A percentile compares a stretch with the other conserved stretches of the same genome.
Conservation (phyloP, 2,329 filamentous ascomycete species). For the Arthrobotrys sinensis region DNA sequence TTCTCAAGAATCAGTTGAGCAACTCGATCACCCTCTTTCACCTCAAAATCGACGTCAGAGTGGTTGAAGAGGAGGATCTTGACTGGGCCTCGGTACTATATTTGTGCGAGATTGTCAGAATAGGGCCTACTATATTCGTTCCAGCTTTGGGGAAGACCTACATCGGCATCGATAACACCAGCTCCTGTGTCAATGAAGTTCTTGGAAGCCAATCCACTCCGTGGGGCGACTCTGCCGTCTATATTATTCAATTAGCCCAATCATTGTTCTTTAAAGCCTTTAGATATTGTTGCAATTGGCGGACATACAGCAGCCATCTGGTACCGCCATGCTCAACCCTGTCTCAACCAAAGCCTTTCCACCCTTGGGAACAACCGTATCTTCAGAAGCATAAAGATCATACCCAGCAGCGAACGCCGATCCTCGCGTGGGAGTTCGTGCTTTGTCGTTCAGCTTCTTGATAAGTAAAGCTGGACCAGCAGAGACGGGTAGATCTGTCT, state of each 20-base stretch:
- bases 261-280: conserved; percentile 2
- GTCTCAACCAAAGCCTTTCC: conserved; percentile 91
- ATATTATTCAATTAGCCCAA: conserved; percentile 26
- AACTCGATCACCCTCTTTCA: conserved; percentile 89
- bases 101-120: not conserved
- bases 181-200: conserved; percentile 97
- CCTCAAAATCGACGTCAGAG: conserved; percentile 64
- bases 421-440: conserved; percentile 87
- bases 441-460: conserved; percentile 87
- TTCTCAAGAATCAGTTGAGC: conserved; percentile 95
- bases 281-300: not conserved
- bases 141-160: conserved; percentile 3
- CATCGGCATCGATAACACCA: conserved; percentile 95
- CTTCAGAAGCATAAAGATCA: conserved; percentile 85
- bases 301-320: conserved; percentile 85
- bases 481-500: conserved; percentile 64
- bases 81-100: conserved; percentile 84
- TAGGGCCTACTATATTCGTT: not conserved
- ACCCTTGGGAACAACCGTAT: conserved; percentile 81
- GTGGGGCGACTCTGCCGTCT: conserved; percentile 57
- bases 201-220: conserved; percentile 80
- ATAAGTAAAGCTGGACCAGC: conserved; percentile 79
- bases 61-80: conserved; percentile 97
- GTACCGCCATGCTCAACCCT: conserved; percentile 90
- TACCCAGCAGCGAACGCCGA: conserved; percentile 93